Evolutionary conservation across 169 alveolate species (phyloP).

Genomic region (Babesia divergens): DNA sequence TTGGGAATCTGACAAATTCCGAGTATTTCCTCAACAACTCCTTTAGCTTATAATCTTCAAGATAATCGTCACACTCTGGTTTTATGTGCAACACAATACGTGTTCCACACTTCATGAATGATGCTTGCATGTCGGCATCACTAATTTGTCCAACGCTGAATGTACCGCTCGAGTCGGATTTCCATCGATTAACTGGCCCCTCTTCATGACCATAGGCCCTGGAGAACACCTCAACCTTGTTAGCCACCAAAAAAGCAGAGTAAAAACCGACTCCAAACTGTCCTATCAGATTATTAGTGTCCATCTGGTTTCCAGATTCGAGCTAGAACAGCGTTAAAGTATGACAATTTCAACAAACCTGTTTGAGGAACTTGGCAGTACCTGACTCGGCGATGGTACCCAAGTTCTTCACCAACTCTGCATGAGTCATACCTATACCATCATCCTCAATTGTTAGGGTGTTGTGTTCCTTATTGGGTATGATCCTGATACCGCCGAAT

Average conservation of each 20-base stretch:
- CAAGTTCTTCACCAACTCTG: conserved; percentile 94
- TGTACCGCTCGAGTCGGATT: conserved; percentile 92
- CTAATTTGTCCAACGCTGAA: conserved; percentile 88
- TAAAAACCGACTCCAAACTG: conserved; percentile 99
- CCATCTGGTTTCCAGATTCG: conserved; percentile 81
- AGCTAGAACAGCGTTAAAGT: conserved; percentile 14
- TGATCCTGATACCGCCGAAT: conserved; percentile 85
- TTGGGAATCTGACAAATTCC: conserved; percentile 95
- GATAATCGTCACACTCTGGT: conserved; percentile 95
- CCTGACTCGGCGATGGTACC: conserved; percentile 99
- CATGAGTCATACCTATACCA: conserved; percentile 99
- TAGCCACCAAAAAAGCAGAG: conserved; percentile 97
- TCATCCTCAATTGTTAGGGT: conserved; percentile 95
- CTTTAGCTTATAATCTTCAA: conserved; percentile 90
- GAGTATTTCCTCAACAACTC: conserved; percentile 91
- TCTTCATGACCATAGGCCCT: conserved; percentile 87
- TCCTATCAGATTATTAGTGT: conserved; percentile 95
- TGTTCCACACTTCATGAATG: conserved; percentile 91
- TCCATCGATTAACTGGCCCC: conserved; percentile 93
- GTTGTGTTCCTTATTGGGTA: conserved; percentile 90
- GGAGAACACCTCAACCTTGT: conserved; percentile 95
- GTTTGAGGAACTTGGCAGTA: conserved; percentile 90
- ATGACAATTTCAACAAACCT: background rate
- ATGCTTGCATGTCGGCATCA: conserved; percentile 87
- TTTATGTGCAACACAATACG: conserved; percentile 92